Base-by-base conservation (phyloP, 805 yeast species). In the Starmerella floricola region DNA sequence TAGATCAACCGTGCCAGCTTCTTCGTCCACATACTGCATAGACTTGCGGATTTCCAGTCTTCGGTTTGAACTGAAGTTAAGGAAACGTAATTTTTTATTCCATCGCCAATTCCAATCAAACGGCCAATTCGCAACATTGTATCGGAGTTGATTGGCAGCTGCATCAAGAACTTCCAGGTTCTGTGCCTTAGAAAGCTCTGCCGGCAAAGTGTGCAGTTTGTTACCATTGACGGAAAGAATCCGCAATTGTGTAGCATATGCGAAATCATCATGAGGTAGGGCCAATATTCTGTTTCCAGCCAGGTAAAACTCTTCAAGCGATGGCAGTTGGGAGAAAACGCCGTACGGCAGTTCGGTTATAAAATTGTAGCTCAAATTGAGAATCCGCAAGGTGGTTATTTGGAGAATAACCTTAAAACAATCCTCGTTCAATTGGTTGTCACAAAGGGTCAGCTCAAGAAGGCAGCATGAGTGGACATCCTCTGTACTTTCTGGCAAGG, bases 31-130 rank as follows among this genome's bases (percentile, higher is more conserved):
- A 23, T 38, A 68, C 68, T 77, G 51, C 11, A 34, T 44, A 3
- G 45, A 38, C 10, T 76, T 81, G 39, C 71, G 65, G 32, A 91
- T 87, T 57, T 91, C 97, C 49, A 91, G 75, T 49, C 95, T 71
- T 57, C 81, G 80, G 58, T 91, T 91, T 30, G 96, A 96, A 0
- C 96, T 85, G 44, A 91, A 78, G 59, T 88, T 91, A 57, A 91
- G 70, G 54, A 80, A 86, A 51, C 69, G 75, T 60, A 91, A 66
- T 32, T 76, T 74, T 41, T 71, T 66, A 57, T 91, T 91, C 66
- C 77, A 78, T 53, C 80, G 78, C 98, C 98, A 91, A 62, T 85
- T 91, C 96, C 97, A 91, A 59, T 91, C 98, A 57, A 84, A 88
- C 13, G 91, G 93, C 72, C 86, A 83, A 60, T 91, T 91, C 3